phyloP scores from a whole-genome alignment of 2,329 filamentous ascomycete genomes.

The Epichloe uncinata region DNA sequence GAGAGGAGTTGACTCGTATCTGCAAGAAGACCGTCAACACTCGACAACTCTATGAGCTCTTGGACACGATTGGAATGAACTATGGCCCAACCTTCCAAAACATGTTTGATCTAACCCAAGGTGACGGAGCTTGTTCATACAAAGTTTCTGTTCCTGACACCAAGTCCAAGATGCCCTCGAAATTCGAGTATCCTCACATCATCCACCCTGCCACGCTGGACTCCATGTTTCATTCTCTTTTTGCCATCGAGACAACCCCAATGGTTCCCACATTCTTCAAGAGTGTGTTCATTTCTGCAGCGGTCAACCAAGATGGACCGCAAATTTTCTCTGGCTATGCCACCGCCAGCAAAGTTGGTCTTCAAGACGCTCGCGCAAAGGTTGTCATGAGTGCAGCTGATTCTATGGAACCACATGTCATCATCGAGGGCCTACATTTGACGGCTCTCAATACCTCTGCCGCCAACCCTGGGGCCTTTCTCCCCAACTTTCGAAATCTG shows the following conservation, averaged over 20 bases:
- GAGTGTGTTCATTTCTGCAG: constrained; percentile 32
- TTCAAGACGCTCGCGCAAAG: constrained; percentile 27
- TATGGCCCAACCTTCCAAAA: constrained; percentile 39
- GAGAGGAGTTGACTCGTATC: constrained; percentile 11
- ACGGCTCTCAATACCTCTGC: constrained; percentile 20
- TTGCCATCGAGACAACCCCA: constrained; percentile 29
- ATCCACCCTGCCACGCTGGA: constrained; percentile 47
- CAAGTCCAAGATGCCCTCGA: constrained; percentile 35
- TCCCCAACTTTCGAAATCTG: constrained; percentile 35
- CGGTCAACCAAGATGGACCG: constrained; percentile 19
- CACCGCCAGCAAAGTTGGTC: constrained; percentile 20
- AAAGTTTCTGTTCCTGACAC: constrained; percentile 34
- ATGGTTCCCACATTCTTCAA: constrained; percentile 37
- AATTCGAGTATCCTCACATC: constrained; percentile 39
- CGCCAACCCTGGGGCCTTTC: constrained; percentile 20
- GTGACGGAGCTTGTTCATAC: constrained; percentile 21
- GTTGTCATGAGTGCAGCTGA: constrained; percentile 29
- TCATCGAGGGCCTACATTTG: constrained; percentile 32
- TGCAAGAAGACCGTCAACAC: constrained; percentile 25
- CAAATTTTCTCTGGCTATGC: constrained; percentile 29
- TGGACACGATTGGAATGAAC: constrained; percentile 37
- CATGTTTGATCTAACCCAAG: constrained; percentile 22
- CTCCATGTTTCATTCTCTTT: constrained; percentile 39
- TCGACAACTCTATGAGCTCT: constrained; percentile 35
- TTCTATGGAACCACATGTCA: constrained; percentile 22